Evolutionary conservation across 768 basidiomycete species (phyloP).

Genomic region (Phanerochaete sordida): DNA sequence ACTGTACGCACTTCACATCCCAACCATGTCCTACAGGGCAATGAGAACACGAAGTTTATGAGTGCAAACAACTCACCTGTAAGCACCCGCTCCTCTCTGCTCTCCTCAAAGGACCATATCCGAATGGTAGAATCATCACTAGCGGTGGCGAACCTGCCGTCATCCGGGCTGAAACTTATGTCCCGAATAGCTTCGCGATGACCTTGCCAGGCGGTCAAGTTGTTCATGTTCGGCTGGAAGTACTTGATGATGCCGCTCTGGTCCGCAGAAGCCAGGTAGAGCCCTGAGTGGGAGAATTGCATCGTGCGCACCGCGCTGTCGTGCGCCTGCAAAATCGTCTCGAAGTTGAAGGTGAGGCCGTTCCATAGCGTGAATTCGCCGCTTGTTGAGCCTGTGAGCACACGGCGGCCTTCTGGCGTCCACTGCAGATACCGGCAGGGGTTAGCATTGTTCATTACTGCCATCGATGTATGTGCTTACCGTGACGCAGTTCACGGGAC

Average conservation of each 20-base stretch:
- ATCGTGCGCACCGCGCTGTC: constrained; percentile 91
- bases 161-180: constrained; percentile 88
- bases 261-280: constrained; percentile 90
- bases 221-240: constrained; percentile 99
- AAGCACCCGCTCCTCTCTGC: constrained; percentile 81
- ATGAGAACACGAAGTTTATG: background rate
- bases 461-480: constrained; percentile 45
- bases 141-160: constrained; percentile 87
- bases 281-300: constrained; percentile 89
- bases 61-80: constrained; percentile 48
- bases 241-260: constrained; percentile 96
- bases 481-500: constrained; percentile 93
- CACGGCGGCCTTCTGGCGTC: constrained; percentile 93
- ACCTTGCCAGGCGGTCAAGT: constrained; percentile 89
- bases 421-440: constrained; percentile 49
- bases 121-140: constrained; percentile 94
- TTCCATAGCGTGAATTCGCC: constrained; percentile 99
- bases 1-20: constrained; percentile 98
- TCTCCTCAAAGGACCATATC: constrained; percentile 94
- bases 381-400: constrained; percentile 92
- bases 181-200: constrained; percentile 97
- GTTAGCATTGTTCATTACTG: background rate
- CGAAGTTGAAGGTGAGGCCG: constrained; percentile 98
- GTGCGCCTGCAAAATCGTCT: constrained; percentile 98
- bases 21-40: constrained; percentile 83